These are phyloP conservation scores for Cladorrhinum sp. DNA, from an alignment of 2,329 filamentous ascomycete species.

Conservation along the genomic window DNA sequence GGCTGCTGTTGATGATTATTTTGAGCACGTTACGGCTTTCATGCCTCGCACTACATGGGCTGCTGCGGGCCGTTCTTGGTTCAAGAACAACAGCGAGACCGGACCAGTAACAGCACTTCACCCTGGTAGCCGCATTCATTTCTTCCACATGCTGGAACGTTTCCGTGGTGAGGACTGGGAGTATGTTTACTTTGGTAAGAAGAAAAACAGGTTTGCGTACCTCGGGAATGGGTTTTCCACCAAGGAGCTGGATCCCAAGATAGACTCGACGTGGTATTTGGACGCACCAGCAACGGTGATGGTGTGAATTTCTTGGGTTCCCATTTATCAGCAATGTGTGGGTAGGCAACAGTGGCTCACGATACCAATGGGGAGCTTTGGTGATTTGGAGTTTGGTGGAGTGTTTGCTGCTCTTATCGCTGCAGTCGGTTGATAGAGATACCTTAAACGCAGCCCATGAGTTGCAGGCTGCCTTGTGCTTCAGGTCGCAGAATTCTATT, in stretches of 20 bases:
- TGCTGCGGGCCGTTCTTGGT: conserved; percentile 47
- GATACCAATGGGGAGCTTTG: neutral
- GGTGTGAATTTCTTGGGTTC: neutral
- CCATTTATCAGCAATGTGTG: neutral
- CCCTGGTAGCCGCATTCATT: conserved; percentile 50
- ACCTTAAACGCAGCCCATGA: too few species aligned
- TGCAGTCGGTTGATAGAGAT: neutral
- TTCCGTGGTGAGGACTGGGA: conserved; percentile 54
- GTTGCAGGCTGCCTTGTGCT: too few species aligned
- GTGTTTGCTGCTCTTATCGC: neutral
- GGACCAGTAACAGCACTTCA: conserved; percentile 50
- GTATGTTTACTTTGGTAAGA: conserved; percentile 41
- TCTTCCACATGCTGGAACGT: conserved; percentile 51
- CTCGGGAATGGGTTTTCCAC: conserved; percentile 53
- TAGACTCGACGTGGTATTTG: conserved; percentile 45
- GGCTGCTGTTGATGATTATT: conserved; percentile 49
- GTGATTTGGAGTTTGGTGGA: neutral
- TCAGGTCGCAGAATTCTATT: too few species aligned
- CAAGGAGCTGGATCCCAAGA: conserved; percentile 39
- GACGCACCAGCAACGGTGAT: conserved; percentile 22
- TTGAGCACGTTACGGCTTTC: conserved; percentile 46
- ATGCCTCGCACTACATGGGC: conserved; percentile 55
- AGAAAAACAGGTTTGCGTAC: conserved; percentile 48
- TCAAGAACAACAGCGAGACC: conserved; percentile 43
- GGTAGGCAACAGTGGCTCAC: neutral